Conservation (phyloP, 306 rosid species). For the Dryas alaskensis region DNA sequence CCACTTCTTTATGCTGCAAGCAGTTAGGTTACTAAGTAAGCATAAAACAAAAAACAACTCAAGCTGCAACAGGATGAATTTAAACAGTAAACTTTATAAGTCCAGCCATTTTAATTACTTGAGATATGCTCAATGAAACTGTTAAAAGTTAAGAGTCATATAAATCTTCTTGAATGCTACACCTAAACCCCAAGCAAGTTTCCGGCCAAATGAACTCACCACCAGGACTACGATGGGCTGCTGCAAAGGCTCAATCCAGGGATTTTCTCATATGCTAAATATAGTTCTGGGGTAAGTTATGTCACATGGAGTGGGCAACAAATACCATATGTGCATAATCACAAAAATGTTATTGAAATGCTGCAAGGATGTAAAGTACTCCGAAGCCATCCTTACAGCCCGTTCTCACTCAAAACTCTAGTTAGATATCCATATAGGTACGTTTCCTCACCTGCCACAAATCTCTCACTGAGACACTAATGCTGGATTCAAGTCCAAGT, state of each 20-base stretch:
- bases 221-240: too few relatives aligned
- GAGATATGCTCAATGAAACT: too few relatives aligned
- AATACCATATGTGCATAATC: too few relatives aligned
- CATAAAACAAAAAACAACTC: neutral
- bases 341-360: too few relatives aligned
- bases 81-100: neutral
- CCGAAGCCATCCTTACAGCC: neutral
- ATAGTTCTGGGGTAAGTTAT: too few relatives aligned
- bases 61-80: neutral
- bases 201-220: too few relatives aligned
- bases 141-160: too few relatives aligned
- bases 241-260: too few relatives aligned
- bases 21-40: conserved; percentile 18
- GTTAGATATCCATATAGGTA: conserved; percentile 1
- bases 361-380: neutral
- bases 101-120: neutral
- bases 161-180: too few relatives aligned
- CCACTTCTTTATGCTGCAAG: conserved; percentile 63
- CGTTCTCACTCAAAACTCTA: neutral
- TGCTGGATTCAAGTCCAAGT: conserved; percentile 64
- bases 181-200: too few relatives aligned
- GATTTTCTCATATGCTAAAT: too few relatives aligned
- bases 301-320: too few relatives aligned
- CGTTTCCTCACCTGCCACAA: conserved; percentile 77
- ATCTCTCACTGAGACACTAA: conserved; percentile 66